phyloP scores from a whole-genome alignment of 2,329 filamentous ascomycete genomes.

The Rosellinia necatrix region DNA sequence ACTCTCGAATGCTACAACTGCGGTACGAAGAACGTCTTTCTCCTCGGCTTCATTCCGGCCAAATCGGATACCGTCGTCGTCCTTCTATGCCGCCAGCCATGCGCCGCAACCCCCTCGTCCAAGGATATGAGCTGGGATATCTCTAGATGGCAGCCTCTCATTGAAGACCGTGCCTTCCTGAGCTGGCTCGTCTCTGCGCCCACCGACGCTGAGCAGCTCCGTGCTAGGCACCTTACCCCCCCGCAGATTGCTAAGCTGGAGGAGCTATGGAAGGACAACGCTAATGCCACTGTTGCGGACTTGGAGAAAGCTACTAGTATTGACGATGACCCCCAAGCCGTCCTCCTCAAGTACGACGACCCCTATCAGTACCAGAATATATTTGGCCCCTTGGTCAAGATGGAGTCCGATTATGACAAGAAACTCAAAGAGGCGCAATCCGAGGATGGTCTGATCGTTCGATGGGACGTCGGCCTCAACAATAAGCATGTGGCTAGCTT shows the following conservation, averaged over 20 bases:
- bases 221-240: conserved; percentile 88
- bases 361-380: conserved; percentile 99
- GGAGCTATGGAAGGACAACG: conserved; percentile 98
- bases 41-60: conserved; percentile 96
- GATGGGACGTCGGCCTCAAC: conserved; percentile 94
- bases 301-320: conserved; percentile 89
- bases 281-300: conserved; percentile 84
- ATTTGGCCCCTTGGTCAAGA: conserved; percentile 96
- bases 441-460: conserved; percentile 90
- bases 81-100: conserved; percentile 93
- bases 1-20: conserved; percentile 99
- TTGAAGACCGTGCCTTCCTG: conserved; percentile 94
- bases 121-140: conserved; percentile 99
- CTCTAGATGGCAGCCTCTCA: conserved; percentile 94
- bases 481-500: conserved; percentile 97
- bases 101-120: conserved; percentile 89
- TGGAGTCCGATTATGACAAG: conserved; percentile 98
- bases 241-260: conserved; percentile 96
- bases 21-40: conserved; percentile 98
- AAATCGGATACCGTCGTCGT: conserved; percentile 99
- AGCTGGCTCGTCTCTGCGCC: conserved; percentile 90
- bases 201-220: conserved; percentile 92
- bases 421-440: conserved; percentile 98
- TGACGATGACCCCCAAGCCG: conserved; percentile 93
- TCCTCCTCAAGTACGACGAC: conserved; percentile 92